Evolutionary conservation across 225 moss, liverwort and hornwort species (phyloP).

Genomic region (Antitrichia curtipendula): DNA sequence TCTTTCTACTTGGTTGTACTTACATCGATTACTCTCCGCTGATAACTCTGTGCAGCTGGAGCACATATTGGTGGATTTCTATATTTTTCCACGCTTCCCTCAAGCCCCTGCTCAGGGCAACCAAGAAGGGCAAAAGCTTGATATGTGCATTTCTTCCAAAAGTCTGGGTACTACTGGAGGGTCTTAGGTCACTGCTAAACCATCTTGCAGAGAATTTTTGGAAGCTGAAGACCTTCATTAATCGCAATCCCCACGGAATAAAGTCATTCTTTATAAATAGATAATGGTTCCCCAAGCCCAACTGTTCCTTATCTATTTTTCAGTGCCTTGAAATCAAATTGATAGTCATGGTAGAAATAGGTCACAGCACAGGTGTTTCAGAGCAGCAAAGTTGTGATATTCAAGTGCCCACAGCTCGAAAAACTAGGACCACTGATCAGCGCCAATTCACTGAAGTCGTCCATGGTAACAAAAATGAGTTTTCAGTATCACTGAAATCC

Average conservation of each 20-base stretch:
- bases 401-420: background rate
- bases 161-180: background rate
- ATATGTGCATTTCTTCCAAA: background rate
- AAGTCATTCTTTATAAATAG: background rate
- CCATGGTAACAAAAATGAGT: background rate
- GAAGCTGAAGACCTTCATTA: background rate
- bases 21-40: background rate
- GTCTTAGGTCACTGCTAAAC: background rate
- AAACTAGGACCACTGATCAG: background rate
- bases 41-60: background rate
- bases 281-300: background rate
- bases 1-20: background rate
- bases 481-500: background rate
- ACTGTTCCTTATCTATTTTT: background rate
- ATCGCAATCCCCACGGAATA: background rate
- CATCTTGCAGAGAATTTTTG: background rate
- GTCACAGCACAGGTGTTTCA: background rate
- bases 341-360: background rate
- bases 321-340: background rate
- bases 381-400: background rate
- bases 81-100: background rate
- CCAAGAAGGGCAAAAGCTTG: background rate
- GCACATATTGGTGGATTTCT: background rate
- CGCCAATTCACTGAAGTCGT: background rate
- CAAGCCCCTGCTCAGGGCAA: background rate